phyloP scores from a whole-genome alignment of 768 basidiomycete species.

The Pisolithus tinctorius region DNA sequence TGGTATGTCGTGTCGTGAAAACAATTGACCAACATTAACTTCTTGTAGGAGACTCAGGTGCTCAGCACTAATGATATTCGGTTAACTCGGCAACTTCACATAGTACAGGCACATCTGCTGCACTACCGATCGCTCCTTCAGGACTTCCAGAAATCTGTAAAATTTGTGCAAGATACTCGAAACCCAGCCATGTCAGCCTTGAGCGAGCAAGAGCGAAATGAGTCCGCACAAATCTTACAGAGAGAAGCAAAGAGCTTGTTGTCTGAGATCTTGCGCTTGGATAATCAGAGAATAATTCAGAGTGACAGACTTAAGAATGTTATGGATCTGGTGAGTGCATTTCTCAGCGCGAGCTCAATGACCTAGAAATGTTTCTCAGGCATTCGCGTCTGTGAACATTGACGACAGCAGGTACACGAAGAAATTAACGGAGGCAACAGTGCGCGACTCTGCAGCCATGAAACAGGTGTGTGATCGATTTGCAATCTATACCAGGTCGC shows the following conservation, averaged over 20 bases:
- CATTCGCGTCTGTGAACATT: constrained; percentile 55
- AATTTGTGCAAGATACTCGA: constrained; percentile 40
- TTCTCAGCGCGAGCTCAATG: background rate
- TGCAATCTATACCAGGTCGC: constrained; percentile 19
- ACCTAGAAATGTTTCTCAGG: constrained; percentile 26
- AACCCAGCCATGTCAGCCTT: constrained; percentile 42
- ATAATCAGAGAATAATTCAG: constrained; percentile 27
- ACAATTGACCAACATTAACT: background rate
- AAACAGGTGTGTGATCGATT: constrained; percentile 19
- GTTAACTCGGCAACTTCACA: constrained; percentile 48
- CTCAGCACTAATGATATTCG: constrained; percentile 34
- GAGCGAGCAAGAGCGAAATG: constrained; percentile 1
- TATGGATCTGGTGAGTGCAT: constrained; percentile 24
- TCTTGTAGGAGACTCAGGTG: constrained; percentile 38
- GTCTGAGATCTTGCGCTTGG: constrained; percentile 43
- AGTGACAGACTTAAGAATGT: constrained; percentile 26
- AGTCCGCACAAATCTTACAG: constrained; percentile 31
- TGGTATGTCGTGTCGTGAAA: constrained; percentile 32
- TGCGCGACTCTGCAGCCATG: constrained; percentile 37
- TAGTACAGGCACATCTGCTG: constrained; percentile 51
- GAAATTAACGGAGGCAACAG: constrained; percentile 39
- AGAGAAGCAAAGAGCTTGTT: constrained; percentile 43
- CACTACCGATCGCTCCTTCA: constrained; percentile 48
- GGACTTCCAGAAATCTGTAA: constrained; percentile 47
- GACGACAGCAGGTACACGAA: constrained; percentile 48